phyloP scores from a whole-genome alignment of 441 rosid species.

The Bruguiera hainesii region DNA sequence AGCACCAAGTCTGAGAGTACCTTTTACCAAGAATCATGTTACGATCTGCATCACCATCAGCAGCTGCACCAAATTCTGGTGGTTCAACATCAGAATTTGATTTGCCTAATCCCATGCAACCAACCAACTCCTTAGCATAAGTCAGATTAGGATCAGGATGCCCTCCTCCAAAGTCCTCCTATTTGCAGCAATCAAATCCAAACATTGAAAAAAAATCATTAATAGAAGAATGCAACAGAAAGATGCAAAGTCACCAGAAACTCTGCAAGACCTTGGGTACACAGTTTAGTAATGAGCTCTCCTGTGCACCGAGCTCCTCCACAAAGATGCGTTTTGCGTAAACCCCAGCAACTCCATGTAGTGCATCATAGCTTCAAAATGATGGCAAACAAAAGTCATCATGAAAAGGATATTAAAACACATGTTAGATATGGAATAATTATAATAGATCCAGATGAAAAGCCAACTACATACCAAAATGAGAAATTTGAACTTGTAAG shows the following conservation, averaged over 20 bases:
- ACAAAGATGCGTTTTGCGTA: slow-evolving; percentile 89
- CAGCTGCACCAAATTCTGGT: slow-evolving; percentile 99
- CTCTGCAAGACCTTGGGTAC: slow-evolving; percentile 64
- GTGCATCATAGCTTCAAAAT: slow-evolving; percentile 75
- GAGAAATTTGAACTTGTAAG: slow-evolving; percentile 81
- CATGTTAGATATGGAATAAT: slow-evolving; percentile 5
- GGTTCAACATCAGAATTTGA: slow-evolving; percentile 53
- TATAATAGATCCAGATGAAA: slow-evolving; percentile 11
- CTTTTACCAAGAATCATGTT: slow-evolving; percentile 99
- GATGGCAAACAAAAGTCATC: slow-evolving; percentile 3
- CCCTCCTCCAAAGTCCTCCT: slow-evolving; percentile 99
- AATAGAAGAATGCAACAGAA: slow-evolving; percentile 2
- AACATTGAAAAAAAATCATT: neutral
- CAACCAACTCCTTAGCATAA: slow-evolving; percentile 95
- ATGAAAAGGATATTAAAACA: slow-evolving; percentile 1
- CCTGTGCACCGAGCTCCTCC: slow-evolving; percentile 91
- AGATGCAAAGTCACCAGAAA: slow-evolving; percentile 13
- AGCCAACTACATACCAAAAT: slow-evolving; percentile 63
- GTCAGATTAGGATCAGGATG: slow-evolving; percentile 99
- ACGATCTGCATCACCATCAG: slow-evolving; percentile 99
- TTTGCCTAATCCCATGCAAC: slow-evolving; percentile 91
- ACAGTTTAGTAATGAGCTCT: slow-evolving; percentile 82
- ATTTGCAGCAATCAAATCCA: slow-evolving; percentile 20
- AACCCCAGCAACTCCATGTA: slow-evolving; percentile 98
- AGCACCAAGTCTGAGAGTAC: slow-evolving; percentile 28